Percentiles rank a stretch among this genome's conserved stretches.
Conservation (phyloP, 805 yeast species). For the Wickerhamomyces ciferrii region DNA sequence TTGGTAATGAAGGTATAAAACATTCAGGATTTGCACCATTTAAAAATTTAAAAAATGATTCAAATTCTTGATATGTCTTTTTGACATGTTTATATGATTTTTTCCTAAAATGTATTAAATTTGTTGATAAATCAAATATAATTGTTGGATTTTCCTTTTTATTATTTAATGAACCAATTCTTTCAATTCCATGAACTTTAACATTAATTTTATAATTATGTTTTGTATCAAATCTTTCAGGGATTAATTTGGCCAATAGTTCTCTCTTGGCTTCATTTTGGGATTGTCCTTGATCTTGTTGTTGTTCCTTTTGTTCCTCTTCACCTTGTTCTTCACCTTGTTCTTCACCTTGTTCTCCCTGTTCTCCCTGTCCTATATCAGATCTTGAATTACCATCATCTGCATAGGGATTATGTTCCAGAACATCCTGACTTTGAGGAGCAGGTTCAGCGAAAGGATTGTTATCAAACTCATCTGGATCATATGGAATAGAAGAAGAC, state of each 20-base stretch:
- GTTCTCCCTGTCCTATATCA: not conserved
- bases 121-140: slow-evolving; percentile 62
- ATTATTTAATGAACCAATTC: slow-evolving; percentile 42
- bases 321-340: slow-evolving; percentile 2
- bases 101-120: slow-evolving; percentile 74
- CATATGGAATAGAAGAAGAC: slow-evolving; percentile 40
- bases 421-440: slow-evolving; percentile 2
- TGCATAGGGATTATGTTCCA: slow-evolving; percentile 1
- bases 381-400: not conserved
- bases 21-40: slow-evolving; percentile 84
- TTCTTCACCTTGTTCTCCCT: not conserved
- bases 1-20: slow-evolving; percentile 86
- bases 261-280: not conserved
- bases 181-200: slow-evolving; percentile 65
- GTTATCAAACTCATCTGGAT: slow-evolving; percentile 53
- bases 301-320: no score
- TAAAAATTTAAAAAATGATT: slow-evolving; percentile 69
- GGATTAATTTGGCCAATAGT: slow-evolving; percentile 5
- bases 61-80: slow-evolving; percentile 75
- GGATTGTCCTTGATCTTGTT: not conserved
- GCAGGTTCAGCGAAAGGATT: slow-evolving; percentile 55
- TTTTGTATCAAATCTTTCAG: slow-evolving; percentile 19
- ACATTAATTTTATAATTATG: slow-evolving; percentile 40
- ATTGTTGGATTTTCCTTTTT: slow-evolving; percentile 77
- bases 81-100: slow-evolving; percentile 65